Evolutionary conservation across 208 protist species (phyloP).

Genomic region (Trypanosoma congolense): DNA sequence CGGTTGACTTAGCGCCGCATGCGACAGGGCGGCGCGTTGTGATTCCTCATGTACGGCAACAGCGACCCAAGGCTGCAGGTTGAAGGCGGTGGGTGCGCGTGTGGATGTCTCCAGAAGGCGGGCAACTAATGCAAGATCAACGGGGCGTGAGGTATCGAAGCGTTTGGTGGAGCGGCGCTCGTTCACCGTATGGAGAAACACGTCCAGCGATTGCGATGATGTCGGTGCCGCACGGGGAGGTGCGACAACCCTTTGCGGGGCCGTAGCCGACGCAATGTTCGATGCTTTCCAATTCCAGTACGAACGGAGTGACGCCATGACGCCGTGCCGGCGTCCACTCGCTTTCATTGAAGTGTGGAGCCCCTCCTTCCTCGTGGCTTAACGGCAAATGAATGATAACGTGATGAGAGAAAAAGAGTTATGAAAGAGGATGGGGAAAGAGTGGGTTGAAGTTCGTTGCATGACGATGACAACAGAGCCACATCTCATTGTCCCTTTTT

Average conservation of each 20-base stretch:
- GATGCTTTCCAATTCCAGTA: not conserved
- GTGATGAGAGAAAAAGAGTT: too few species aligned
- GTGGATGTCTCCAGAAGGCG: constrained; percentile 49
- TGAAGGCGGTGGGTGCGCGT: constrained; percentile 71
- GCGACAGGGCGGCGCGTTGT: constrained; percentile 34
- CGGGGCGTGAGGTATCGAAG: constrained; percentile 38
- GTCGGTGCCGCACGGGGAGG: not conserved
- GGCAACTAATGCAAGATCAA: constrained; percentile 33
- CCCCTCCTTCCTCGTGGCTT: too few species aligned
- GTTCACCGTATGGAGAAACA: constrained; percentile 23
- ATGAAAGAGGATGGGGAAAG: too few species aligned
- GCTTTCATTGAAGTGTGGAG: too few species aligned
- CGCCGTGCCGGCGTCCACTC: constrained; percentile 3
- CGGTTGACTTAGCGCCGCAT: constrained; percentile 59
- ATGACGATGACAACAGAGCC: too few species aligned
- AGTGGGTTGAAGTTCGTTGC: too few species aligned
- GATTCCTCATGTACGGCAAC: constrained; percentile 59
- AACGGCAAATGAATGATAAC: too few species aligned
- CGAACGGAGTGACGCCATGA: not conserved
- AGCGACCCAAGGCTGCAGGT: constrained; percentile 83
- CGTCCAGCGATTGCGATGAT: constrained; percentile 12
- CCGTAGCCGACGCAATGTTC: not conserved
- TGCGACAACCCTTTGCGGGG: not conserved
- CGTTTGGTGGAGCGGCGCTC: constrained; percentile 44
- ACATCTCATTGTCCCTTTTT: too few species aligned